phyloP scores from a whole-genome alignment of 2,329 filamentous ascomycete species.

The Arachnomyces sp. region DNA sequence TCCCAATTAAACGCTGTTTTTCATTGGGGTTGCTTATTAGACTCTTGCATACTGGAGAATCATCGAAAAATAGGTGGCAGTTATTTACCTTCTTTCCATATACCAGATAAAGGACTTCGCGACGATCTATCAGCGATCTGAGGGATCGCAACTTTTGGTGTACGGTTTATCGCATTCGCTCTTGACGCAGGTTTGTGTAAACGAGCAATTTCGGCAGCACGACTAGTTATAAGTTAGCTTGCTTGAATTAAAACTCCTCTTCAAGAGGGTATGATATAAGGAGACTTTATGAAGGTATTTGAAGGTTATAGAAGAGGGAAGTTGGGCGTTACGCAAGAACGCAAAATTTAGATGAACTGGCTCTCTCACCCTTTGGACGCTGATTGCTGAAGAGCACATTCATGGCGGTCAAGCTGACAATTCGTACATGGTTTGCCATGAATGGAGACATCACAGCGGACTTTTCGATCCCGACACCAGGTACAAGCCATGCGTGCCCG shows the following conservation, averaged over 20 bases:
- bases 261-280: too few species aligned
- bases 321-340: too few species aligned
- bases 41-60: not conserved
- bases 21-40: too few species aligned
- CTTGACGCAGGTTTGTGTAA: slow-evolving; percentile 1
- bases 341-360: not conserved
- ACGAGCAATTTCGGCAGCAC: not conserved
- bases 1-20: slow-evolving; percentile 2
- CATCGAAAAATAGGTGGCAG: not conserved
- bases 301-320: too few species aligned
- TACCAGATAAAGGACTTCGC: not conserved
- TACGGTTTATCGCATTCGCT: slow-evolving; percentile 1
- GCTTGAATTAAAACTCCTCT: too few species aligned
- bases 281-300: too few species aligned
- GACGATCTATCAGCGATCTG: too few species aligned
- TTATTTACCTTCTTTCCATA: not conserved
- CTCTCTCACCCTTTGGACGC: slow-evolving; percentile 10
- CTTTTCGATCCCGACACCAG: slow-evolving; percentile 27
- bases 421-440: slow-evolving; percentile 43
- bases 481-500: slow-evolving; percentile 26
- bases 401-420: slow-evolving; percentile 45
- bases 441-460: slow-evolving; percentile 25
- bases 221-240: not conserved
- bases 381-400: slow-evolving; percentile 26
- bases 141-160: not conserved